Evolutionary conservation across 352 stramenopile species (phyloP), one percentile per base, ranked within the genome.

Genomic region (Saprolegnia diclina): DNA sequence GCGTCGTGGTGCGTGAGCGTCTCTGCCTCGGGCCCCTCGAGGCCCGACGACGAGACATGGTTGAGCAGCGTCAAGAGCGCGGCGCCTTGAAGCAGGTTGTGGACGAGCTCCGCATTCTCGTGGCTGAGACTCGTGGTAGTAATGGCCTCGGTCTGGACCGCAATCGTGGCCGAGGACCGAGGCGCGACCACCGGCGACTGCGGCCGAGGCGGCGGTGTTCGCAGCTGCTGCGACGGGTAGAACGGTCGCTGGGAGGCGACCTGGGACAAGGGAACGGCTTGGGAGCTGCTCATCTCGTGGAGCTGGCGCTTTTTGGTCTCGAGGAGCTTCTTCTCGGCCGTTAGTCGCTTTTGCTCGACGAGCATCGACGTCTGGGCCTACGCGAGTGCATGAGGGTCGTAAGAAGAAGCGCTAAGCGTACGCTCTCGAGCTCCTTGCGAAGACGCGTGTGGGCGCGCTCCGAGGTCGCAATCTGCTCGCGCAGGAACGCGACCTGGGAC

Each of bases 281-380:
- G 57, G 14, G 57, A 56, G 35, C 48, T 66, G 11, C 38, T 37
- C 21, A 64, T 35, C 56, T 50, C 56, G n/a, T 66, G 37, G 26
- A 55, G 44, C n/a, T 66, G 48, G 6, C 57, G 57, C 57, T 66
- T 66, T 6, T 40, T 54, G 19, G 57, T 66, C 42, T 66, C 57
- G 18, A 66, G 22, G 5, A 66, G 57, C 35, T 42, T 21, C 24
- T 55, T 54, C 10, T 42, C 57, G 9, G 57, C 57, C 24, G 48
- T 40, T 1, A 66, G 44, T n/a, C 57, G 57, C 57, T 66, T 66
- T 38, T 66, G 57, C 38, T 66, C 57, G 5, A 66, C 14, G 38
- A 54, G 57, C n/a, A 24, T 42, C 6, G 42, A 24, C 13, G 35
- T 56, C n/a, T 66, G 40, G 42, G 50, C 19, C 57, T 66, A 55